Conservation (phyloP, 2,329 filamentous ascomycete genomes). For the Pyrenochaeta sp. region DNA sequence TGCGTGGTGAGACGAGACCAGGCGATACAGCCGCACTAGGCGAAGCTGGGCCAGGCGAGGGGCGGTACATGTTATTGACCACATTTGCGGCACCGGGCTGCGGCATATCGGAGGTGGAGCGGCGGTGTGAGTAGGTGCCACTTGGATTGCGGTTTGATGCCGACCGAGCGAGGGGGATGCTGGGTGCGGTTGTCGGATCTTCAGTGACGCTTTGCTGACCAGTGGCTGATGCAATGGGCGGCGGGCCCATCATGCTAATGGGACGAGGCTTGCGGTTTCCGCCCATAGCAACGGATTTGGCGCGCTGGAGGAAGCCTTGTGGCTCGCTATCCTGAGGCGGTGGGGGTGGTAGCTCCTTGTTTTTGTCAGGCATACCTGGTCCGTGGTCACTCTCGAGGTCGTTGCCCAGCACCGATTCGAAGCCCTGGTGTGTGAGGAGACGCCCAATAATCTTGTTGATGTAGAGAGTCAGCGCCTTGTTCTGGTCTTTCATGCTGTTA, state of each 20-base stretch:
- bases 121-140: constrained; percentile 50
- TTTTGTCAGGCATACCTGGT: constrained; percentile 59
- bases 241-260: constrained; percentile 43
- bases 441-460: constrained; percentile 99
- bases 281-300: constrained; percentile 66
- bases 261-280: constrained; percentile 55
- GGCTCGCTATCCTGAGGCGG: constrained; percentile 65
- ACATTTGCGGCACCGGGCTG: constrained; percentile 71
- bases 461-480: constrained; percentile 96
- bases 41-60: constrained; percentile 48
- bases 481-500: constrained; percentile 85
- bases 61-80: constrained; percentile 89
- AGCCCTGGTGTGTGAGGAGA: constrained; percentile 91
- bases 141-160: constrained; percentile 57
- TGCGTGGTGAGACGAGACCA: constrained; percentile 46
- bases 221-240: constrained; percentile 32
- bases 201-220: constrained; percentile 47
- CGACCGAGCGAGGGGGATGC: constrained; percentile 73
- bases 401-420: constrained; percentile 90
- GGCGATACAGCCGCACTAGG: constrained; percentile 58
- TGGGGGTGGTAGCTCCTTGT: constrained; percentile 87
- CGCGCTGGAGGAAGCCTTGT: constrained; percentile 62
- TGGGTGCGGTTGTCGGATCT: constrained; percentile 78
- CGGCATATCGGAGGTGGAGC: constrained; percentile 55
- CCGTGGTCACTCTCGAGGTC: constrained; percentile 58